Evolutionary conservation across 2,329 filamentous ascomycete genomes (phyloP), one percentile per base, ranked within the genome.

Genomic region (Calonectria multiphialidica): DNA sequence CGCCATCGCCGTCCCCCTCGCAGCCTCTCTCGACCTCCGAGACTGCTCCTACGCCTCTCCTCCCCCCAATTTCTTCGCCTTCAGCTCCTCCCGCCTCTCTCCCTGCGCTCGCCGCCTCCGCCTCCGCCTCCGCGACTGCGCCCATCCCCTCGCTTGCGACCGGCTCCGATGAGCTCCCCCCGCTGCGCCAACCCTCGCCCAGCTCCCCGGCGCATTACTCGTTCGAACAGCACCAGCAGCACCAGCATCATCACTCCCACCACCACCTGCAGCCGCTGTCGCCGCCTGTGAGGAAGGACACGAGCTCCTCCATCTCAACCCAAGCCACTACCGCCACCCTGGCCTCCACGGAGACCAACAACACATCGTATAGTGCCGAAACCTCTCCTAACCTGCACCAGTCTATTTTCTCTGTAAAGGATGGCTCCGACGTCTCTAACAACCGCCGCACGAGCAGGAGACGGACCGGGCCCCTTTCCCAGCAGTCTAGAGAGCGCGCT

Each of bases 401-500:
- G 80, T 87, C 86, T 76, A 88, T 89, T 79, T 90, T 90, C 80
- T 88, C 88, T 72, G 83, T 89, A 74, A 87, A 87, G 81, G 89
- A 90, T 85, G 88, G 88, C 73, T 83, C 85, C 81, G 88, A 90
- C 81, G 83, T 88, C 80, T 86, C 85, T 83, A 86, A 87, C 79
- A 86, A 84, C 79, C 88, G 88, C 76, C 88, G 89, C 77, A 84
- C 88, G 74, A 91, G 88, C 79, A 87, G 90, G 78, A 87, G 90
- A 81, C 88, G 90, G 68, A 91, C 89, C 73, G 90, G 90, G 49
- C 90, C 90, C 73, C 83, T 91, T 74, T 90, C 89, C 37, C 86
- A 89, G 66, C 85, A 88, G 73, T 90, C 90, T 77, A 86, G 90
- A 80, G 88, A 91, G 76, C 89, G 89, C 80, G 90, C 90, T 57